Evolutionary conservation across 2,329 filamentous ascomycete species (phyloP), one percentile per base, ranked within the genome.

Genomic region (Claviceps sp.): DNA sequence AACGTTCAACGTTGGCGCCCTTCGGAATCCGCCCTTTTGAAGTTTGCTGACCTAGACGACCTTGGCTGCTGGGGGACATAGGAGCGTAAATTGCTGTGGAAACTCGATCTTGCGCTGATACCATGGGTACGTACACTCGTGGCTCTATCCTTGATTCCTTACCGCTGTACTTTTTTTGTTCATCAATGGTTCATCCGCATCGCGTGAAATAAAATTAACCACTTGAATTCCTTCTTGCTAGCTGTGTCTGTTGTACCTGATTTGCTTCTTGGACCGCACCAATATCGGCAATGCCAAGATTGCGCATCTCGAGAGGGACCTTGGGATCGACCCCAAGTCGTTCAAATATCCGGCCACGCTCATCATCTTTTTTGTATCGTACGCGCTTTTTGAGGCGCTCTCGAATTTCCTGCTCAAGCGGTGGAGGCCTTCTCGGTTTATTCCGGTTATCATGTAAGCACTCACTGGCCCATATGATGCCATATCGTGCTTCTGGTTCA

Each of bases 331-430:
- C 16, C 57, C 76, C 73, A 75, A 74, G 0, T 73, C 76, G 2
- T 67, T 72, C 6, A 73, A 85, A 61, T 95, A 89, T 69, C 90
- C 90, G 64, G 73, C 78, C 26, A 78, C 82, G 0, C 73, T 95
- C 7, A 87, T 85, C 37, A 84, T 95, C 58, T 95, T 95, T 71
- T 95, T 94, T 69, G 75, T 94, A 48, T 88, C 85, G 0, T 95
- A 95, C 64, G 77, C 86, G 2, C 67, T 89, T 37, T 89, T 88
- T 56, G 88, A 93, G 64, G 81, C 82, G 0, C 60, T 89, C 45
- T 88, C 86, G 54, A 94, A 95, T 63, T 72, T 91, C 46, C 67
- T 95, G 23, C 79, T 95, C 53, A 95, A 94, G 68, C 76, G 75
- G 17, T 70, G 87, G 55, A 76, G 81, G 1, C 89, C 89, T 0